These are phyloP conservation scores for Neopestalotiopsis sp. DNA, from an alignment of 2,329 filamentous ascomycete species.

Conservation along the genomic window DNA sequence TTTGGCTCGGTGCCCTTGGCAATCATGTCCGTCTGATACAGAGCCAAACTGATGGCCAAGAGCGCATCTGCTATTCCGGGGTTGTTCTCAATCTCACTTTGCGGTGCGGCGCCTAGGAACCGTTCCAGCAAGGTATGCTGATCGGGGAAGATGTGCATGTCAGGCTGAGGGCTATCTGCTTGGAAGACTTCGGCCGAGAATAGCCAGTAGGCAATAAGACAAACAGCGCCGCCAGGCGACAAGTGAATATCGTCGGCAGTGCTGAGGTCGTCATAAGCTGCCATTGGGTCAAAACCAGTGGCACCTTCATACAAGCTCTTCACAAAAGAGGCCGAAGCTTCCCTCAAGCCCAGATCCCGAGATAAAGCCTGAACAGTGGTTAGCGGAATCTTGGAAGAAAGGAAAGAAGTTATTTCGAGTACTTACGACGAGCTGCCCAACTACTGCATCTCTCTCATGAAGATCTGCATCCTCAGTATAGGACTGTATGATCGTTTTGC, in stretches of 20 bases:
- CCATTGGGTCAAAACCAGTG: constrained; percentile 51
- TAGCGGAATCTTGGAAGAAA: constrained; percentile 19
- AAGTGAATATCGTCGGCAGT: constrained; percentile 59
- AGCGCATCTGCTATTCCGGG: constrained; percentile 65
- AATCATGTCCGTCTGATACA: constrained; percentile 57
- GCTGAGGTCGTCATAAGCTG: constrained; percentile 51
- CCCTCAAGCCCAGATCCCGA: constrained; percentile 63
- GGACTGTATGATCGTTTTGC: constrained; percentile 64
- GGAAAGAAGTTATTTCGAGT: constrained; percentile 13
- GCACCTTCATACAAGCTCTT: constrained; percentile 49
- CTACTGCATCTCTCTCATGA: constrained; percentile 66
- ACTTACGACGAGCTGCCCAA: constrained; percentile 75
- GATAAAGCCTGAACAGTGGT: constrained; percentile 59
- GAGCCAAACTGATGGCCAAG: constrained; percentile 64
- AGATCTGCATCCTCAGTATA: constrained; percentile 70
- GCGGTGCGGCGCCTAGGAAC: constrained; percentile 58
- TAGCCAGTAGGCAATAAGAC: constrained; percentile 66
- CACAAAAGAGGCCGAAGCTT: constrained; percentile 52
- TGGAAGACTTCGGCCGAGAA: constrained; percentile 68
- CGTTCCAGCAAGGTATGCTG: constrained; percentile 59
- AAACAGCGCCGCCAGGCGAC: constrained; percentile 64
- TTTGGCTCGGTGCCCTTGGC: constrained; percentile 41
- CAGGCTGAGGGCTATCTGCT: constrained; percentile 57
- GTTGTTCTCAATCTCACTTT: constrained; percentile 52
- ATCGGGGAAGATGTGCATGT: constrained; percentile 65